Percentiles rank a stretch among this genome's conserved stretches.
phyloP scores from a whole-genome alignment of 306 rosid genomes.

The Rosa multiflora region DNA sequence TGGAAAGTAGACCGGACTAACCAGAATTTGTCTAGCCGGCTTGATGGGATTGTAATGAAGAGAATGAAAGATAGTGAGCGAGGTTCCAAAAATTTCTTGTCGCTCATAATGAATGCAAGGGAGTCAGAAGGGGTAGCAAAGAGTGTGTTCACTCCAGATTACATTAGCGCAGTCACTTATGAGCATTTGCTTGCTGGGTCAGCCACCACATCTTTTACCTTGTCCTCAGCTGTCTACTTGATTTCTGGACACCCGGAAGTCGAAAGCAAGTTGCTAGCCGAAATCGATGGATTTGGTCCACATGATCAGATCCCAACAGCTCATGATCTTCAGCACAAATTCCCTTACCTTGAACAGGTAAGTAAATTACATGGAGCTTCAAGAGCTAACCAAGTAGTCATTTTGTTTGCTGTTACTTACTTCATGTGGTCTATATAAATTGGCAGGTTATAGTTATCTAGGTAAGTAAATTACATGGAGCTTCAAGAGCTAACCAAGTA shows the following conservation, averaged over 20 bases:
- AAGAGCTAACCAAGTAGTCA: too few species aligned
- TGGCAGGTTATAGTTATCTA: background rate
- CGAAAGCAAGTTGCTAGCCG: constrained; percentile 63
- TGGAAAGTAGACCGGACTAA: constrained; percentile 73
- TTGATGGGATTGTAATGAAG: constrained; percentile 64
- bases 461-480: constrained; percentile 28
- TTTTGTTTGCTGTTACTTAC: too few species aligned
- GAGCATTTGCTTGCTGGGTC: constrained; percentile 95
- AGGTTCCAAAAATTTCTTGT: constrained; percentile 74
- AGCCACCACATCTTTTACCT: constrained; percentile 76
- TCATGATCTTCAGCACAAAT: constrained; percentile 67
- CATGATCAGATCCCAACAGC: constrained; percentile 51
- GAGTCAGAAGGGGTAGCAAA: constrained; percentile 53
- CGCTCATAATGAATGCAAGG: constrained; percentile 68
- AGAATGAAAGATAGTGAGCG: constrained; percentile 47
- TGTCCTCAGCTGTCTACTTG: constrained; percentile 73
- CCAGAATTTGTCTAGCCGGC: constrained; percentile 51
- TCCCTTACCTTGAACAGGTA: constrained; percentile 87
- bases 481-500: background rate
- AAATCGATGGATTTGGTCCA: constrained; percentile 70
- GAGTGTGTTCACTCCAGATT: constrained; percentile 63
- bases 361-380: background rate
- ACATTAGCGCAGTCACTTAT: constrained; percentile 77
- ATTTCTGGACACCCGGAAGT: constrained; percentile 81
- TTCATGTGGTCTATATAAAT: too few species aligned